Conservation (phyloP, 306 rosid genomes). For the Benincasa hispida region DNA sequence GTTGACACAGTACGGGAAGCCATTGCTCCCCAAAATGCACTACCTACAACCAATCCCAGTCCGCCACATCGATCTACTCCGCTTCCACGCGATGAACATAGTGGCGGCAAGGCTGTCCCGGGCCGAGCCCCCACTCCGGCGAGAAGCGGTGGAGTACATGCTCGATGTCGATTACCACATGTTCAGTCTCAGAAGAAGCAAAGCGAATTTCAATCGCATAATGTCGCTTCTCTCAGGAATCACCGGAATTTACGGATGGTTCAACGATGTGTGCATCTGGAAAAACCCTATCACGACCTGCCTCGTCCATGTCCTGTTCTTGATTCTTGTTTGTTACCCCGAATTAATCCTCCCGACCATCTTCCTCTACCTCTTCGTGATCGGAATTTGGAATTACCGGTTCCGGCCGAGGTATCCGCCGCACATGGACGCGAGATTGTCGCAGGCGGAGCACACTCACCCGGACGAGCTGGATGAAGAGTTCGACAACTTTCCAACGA, state of each 20-base stretch:
- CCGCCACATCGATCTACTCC: constrained; percentile 58
- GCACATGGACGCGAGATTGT: constrained; percentile 85
- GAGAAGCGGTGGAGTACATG: constrained; percentile 82
- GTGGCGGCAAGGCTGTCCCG: constrained; percentile 56
- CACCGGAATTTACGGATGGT: constrained; percentile 48
- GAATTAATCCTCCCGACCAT: constrained; percentile 73
- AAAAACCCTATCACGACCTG: constrained; percentile 72
- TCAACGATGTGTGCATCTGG: constrained; percentile 70
- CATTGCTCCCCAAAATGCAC: constrained; percentile 92
- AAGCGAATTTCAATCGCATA: constrained; percentile 70
- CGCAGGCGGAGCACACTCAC: constrained; percentile 59
- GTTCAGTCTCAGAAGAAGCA: constrained; percentile 90
- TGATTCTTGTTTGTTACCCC: constrained; percentile 79
- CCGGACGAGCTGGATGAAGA: constrained; percentile 88
- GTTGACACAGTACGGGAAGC: constrained; percentile 66
- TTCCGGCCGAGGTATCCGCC: constrained; percentile 79
- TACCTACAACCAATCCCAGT: constrained; percentile 69
- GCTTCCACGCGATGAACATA: constrained; percentile 80
- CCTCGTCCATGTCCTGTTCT: constrained; percentile 69
- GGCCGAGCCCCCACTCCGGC: constrained; percentile 84
- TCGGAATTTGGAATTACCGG: constrained; percentile 79
- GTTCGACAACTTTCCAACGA: constrained; percentile 68
- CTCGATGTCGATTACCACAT: constrained; percentile 74
- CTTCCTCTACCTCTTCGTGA: constrained; percentile 73
- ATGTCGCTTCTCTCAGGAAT: constrained; percentile 58